Base-by-base conservation (phyloP, 2,329 filamentous ascomycete genomes). In the Clonostachys sp. region DNA sequence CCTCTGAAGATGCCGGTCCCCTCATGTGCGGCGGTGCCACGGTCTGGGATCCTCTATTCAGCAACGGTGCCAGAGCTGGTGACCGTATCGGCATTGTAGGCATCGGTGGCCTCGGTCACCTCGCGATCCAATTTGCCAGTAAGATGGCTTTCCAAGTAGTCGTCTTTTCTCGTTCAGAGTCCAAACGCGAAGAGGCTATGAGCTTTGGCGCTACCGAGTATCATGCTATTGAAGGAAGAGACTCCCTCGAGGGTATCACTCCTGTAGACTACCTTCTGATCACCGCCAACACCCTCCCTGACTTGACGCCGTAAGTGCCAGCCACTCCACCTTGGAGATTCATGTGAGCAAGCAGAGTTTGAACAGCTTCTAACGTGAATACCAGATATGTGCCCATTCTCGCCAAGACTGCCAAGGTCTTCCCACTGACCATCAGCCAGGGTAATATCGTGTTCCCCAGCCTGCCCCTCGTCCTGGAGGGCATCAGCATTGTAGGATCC, bases 81-180 rank as follows among this genome's bases (percentile, higher is more conserved):
- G 80, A 90, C 65, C 84, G 76, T 41, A 78, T 91, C 30, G 86
- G 84, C 47, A 83, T 91, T 53, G 83, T 87, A 46, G 87, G 87
- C 60, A 87, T 40, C 13, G 49, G 49, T 10, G 49, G 49, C 12
- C 45, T 50, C 14, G 49, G 49, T 16, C 49, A 50, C 24, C 46
- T 50, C 17, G 49, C 35, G n/a, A 47, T 47, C 36, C 45, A 47
- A 24, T 86, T 84, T 56, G 83, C 83, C 1, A 67, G 75, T 16
- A 83, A 83, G 66, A 84, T 86, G 79, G 84, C 84, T 20, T 44
- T 49, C 6, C 51, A 60, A n/a, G 52, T 55, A 3, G 51, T 60
- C 1, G 60, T 58, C 6, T 57, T 61, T 13, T 57, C 55, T 1
- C 51, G 50, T 45, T 53, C 56, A 2, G 57, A 57, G 16, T 48